Evolutionary conservation across 1,139 yeast genomes (phyloP), one percentile per base, ranked within the genome.

Genomic region (Chernovozyma sophiae-reginae): DNA sequence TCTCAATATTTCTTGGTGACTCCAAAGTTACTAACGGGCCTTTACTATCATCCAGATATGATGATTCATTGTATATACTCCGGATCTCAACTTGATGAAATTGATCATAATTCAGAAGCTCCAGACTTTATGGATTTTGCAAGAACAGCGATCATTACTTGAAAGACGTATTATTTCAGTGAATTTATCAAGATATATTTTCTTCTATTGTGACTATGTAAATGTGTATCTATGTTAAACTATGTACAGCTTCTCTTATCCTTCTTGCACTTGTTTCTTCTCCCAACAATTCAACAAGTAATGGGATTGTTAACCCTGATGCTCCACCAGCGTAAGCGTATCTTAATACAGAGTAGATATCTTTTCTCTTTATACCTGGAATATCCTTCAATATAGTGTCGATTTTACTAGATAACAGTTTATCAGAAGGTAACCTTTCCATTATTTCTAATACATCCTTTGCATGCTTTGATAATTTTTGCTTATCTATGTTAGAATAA

Each of bases 1-100:
- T 73, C 81, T 3, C 97, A 90, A 54, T 92, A 90, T 58, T 89
- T 92, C 53, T 69, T 92, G 55, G 87, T 92, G 30, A 92, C 98
- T 0, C 99, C 99, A 1, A 92, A 92, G 56, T 66, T 92, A 41
- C 67, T 94, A 43, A 81, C 95, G 0, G 83, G 85, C 29, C 65
- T 92, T 38, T 77, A 79, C 46, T 90, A 89, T 55, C 87, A 86
- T 47, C 79, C 78, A 14, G 79, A 78, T 42, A 87, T 92, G 96
- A 77, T 81, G 45, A 78, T 92, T 6, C 95, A 86, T 57, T 86
- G 96, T 63, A 89, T 92, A 37, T 82, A 81, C 65, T 89, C 96
- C 1, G 81, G 82, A n/a, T 27, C 36, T 2, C 69, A 71, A 4
- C 53, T 59, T 30, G 55, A 67, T 31, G 61, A 59, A 30, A 47